Base-by-base conservation (phyloP, 169 alveolate species). In the Theileria parva region DNA sequence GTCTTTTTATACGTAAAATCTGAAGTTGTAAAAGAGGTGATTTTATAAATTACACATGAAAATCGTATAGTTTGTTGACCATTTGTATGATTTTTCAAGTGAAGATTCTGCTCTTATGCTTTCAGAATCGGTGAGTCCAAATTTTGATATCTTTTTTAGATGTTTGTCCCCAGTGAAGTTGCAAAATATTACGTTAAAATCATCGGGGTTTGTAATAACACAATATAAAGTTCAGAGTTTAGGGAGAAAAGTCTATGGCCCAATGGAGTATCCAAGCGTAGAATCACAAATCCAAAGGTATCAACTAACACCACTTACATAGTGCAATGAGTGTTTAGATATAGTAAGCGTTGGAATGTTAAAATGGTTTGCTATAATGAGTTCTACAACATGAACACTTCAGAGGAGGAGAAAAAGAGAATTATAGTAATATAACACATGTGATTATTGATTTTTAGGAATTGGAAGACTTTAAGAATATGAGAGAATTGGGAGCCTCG, bases 401-500 rank as follows among this genome's bases (percentile, higher is more conserved):
- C 74, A 15, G 79, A 72, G 8, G 73, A 81, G 8, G 88, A 81
- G 39, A 81, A 75, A 55, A 53, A 25, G 13, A 53, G 88, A 34
- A 65, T 81, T 0, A 72, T 28, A 60, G 88, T 81, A 81, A 23
- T 37, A 34, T n/a, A 8, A 30, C 2, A 19, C 1, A 0, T 27
- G 30, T 32, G 1, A 32, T 32, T 32, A 19, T 19, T 21, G 19
- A 11, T 17, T 63, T 15, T 2, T 25, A 79, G 87, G 66, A 80
- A 27, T 61, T 80, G 32, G 88, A 80, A 55, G 69, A 74, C 64
- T 76, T 80, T 9, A 80, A 80, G 48, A 77, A 74, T 27, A 39
- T 80, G 44, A 77, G 53, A 32, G 83, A 73, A 37, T 19, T 72
- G 9, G 81, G 44, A 55, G 61, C 59, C 0, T 75, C 65, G 3